phyloP scores from a whole-genome alignment of 768 basidiomycete species.

The Baorangia bicolor region DNA sequence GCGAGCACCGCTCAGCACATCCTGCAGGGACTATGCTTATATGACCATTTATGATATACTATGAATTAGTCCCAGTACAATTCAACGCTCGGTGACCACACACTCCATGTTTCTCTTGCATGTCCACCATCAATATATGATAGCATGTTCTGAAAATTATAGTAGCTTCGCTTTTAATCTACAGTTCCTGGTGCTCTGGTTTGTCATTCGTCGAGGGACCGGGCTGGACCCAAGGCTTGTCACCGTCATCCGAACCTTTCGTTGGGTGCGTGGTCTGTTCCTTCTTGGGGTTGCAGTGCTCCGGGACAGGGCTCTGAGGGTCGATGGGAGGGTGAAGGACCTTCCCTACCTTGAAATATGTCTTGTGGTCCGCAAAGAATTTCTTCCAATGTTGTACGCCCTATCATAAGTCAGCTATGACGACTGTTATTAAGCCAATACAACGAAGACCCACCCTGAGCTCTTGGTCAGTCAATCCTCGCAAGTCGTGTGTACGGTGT shows the following conservation, averaged over 20 bases:
- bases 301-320: constrained; percentile 69
- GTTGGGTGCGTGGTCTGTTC: constrained; percentile 30
- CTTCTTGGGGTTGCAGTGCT: constrained; percentile 71
- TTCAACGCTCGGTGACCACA: constrained; percentile 8
- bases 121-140: constrained; percentile 23
- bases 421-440: not conserved
- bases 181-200: constrained; percentile 29
- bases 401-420: constrained; percentile 37
- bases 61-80: constrained; percentile 9
- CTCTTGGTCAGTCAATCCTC: constrained; percentile 75
- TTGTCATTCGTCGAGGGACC: constrained; percentile 9
- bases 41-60: constrained; percentile 27
- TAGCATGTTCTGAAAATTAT: constrained; percentile 12
- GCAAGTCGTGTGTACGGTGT: constrained; percentile 88
- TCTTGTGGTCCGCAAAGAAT: constrained; percentile 81
- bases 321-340: constrained; percentile 78
- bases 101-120: constrained; percentile 24
- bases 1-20: not conserved
- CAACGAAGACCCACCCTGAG: constrained; percentile 50
- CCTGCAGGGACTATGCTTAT: constrained; percentile 22
- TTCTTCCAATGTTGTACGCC: constrained; percentile 84
- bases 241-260: constrained; percentile 27
- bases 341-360: constrained; percentile 74
- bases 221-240: constrained; percentile 29
- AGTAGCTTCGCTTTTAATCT: constrained; percentile 22